phyloP scores from a whole-genome alignment of 2,329 filamentous ascomycete genomes.

The Colletotrichum sp. region DNA sequence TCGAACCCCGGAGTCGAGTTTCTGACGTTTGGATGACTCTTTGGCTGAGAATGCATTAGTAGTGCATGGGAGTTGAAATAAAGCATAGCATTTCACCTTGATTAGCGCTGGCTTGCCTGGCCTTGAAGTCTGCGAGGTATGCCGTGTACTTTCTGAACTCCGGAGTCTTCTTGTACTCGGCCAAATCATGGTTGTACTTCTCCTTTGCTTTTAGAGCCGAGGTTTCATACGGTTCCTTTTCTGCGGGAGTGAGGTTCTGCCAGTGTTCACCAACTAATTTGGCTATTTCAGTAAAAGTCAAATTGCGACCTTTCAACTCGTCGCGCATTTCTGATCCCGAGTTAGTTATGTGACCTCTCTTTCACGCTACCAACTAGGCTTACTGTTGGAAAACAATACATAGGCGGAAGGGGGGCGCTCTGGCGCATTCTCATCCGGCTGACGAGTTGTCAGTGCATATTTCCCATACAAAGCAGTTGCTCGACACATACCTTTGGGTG shows the following conservation, averaged over 20 bases:
- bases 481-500: constrained; percentile 71
- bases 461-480: not conserved
- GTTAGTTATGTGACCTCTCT: not conserved
- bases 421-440: constrained; percentile 81
- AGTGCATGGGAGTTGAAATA: not conserved
- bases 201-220: constrained; percentile 78
- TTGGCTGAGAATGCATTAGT: constrained; percentile 39
- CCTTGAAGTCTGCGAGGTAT: constrained; percentile 80
- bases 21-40: constrained; percentile 55
- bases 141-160: constrained; percentile 72
- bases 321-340: constrained; percentile 72
- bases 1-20: constrained; percentile 43
- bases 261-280: constrained; percentile 83
- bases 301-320: constrained; percentile 74
- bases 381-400: constrained; percentile 85
- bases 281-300: constrained; percentile 84
- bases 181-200: constrained; percentile 74
- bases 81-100: constrained; percentile 50
- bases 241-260: constrained; percentile 70
- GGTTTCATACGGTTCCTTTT: constrained; percentile 76
- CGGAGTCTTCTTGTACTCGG: constrained; percentile 78
- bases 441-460: not conserved
- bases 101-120: constrained; percentile 65
- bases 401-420: constrained; percentile 83
- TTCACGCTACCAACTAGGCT: constrained; percentile 35